These are phyloP conservation scores for Leccinum incarnatum DNA, from an alignment of 768 basidiomycete species.

Conservation along the genomic window DNA sequence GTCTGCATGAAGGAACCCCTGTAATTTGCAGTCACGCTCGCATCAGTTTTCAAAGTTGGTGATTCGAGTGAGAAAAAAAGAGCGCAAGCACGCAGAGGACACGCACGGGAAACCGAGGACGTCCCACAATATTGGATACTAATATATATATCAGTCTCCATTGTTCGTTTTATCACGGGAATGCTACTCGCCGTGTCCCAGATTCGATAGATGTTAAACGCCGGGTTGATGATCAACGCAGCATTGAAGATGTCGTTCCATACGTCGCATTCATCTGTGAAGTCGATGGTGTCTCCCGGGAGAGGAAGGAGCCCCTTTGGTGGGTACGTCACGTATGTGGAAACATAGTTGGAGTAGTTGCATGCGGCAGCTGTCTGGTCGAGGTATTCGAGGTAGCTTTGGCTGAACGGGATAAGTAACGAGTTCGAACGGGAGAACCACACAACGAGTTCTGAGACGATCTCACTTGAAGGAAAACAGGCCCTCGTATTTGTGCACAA, in stretches of 20 bases:
- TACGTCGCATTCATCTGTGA: constrained; percentile 56
- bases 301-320: constrained; percentile 64
- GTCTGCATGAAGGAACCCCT: constrained; percentile 55
- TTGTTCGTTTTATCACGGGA: neutral
- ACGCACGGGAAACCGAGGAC: constrained; percentile 78
- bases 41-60: too few relatives aligned
- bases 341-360: constrained; percentile 62
- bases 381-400: constrained; percentile 58
- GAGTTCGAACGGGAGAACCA: neutral
- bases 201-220: constrained; percentile 75
- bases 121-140: constrained; percentile 71
- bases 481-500: constrained; percentile 68
- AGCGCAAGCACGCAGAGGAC: too few relatives aligned
- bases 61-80: too few relatives aligned
- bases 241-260: constrained; percentile 66
- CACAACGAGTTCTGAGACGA: neutral
- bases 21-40: neutral
- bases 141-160: neutral
- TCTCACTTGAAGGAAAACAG: constrained; percentile 73
- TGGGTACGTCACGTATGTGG: constrained; percentile 64
- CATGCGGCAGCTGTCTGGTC: constrained; percentile 51
- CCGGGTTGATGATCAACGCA: constrained; percentile 63
- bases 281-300: constrained; percentile 51
- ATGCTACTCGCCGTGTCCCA: constrained; percentile 54
- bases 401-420: constrained; percentile 39